Conservation (phyloP, 73 alveolate genomes). For the Blepharisma japonicum region DNA sequence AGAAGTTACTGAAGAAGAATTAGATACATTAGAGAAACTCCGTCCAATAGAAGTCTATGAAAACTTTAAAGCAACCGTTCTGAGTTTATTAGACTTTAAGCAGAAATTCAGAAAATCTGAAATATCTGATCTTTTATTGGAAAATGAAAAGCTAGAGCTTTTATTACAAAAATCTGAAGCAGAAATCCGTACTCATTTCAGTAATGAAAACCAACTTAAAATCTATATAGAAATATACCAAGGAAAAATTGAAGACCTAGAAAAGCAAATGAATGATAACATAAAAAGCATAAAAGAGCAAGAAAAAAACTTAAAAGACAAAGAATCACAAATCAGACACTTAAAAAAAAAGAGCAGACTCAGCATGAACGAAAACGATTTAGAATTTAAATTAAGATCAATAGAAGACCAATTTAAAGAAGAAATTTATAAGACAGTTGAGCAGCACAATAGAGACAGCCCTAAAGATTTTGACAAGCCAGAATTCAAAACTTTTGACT, state of each 20-base stretch:
- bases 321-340: slow-evolving; percentile 9
- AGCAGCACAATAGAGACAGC: not conserved
- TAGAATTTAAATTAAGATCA: not conserved
- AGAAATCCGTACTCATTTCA: slow-evolving; percentile 38
- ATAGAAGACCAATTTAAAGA: slow-evolving; percentile 20
- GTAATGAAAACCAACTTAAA: slow-evolving; percentile 39
- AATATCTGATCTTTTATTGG: not conserved
- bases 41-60: slow-evolving; percentile 12
- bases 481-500: no score
- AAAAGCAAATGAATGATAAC: not conserved
- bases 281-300: slow-evolving; percentile 6
- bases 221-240: slow-evolving; percentile 39
- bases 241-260: slow-evolving; percentile 42
- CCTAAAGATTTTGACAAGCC: not conserved
- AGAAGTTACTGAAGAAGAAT: not conserved
- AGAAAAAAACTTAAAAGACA: not conserved
- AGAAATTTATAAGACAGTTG: not conserved
- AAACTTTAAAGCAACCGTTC: not conserved
- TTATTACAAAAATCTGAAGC: slow-evolving; percentile 41
- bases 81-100: not conserved
- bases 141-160: not conserved
- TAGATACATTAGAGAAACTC: not conserved
- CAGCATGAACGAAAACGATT: not conserved
- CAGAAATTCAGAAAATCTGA: slow-evolving; percentile 6
- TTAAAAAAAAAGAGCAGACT: not conserved